These are phyloP conservation scores for Cyberlindnera saturnus DNA, from an alignment of 805 yeast genomes.

Conservation along the genomic window DNA sequence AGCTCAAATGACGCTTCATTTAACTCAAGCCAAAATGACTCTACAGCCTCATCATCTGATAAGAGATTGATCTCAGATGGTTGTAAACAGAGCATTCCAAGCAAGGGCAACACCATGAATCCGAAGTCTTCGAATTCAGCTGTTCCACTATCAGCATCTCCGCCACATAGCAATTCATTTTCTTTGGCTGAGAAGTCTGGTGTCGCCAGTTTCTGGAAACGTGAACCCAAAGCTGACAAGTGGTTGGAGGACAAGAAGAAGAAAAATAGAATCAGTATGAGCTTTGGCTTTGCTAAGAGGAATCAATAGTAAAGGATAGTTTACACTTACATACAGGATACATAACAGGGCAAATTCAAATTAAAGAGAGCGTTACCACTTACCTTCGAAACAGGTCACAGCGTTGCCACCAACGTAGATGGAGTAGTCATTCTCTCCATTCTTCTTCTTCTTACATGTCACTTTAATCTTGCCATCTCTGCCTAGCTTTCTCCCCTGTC, in stretches of 20 bases:
- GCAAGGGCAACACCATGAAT: neutral
- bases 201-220: slow-evolving; percentile 15
- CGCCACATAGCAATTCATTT: slow-evolving; percentile 2
- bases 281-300: slow-evolving; percentile 12
- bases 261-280: slow-evolving; percentile 22
- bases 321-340: neutral
- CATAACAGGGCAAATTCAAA: neutral
- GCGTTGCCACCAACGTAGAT: slow-evolving; percentile 36
- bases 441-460: slow-evolving; percentile 11
- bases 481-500: slow-evolving; percentile 34
- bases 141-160: neutral
- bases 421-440: slow-evolving; percentile 5
- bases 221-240: slow-evolving; percentile 7
- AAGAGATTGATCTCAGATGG: neutral
- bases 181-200: neutral
- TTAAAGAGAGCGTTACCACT: slow-evolving; percentile 1
- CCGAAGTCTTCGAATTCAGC: neutral
- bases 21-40: slow-evolving; percentile 14
- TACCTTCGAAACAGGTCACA: slow-evolving; percentile 32
- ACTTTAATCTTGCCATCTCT: slow-evolving; percentile 34
- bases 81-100: neutral
- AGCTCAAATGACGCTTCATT: slow-evolving; percentile 13
- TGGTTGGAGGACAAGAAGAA: slow-evolving; percentile 8
- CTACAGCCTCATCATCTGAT: slow-evolving; percentile 17
- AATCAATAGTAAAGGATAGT: slow-evolving; percentile 1